Evolutionary conservation across 345 rosid species (phyloP), one percentile per base, ranked within the genome.

Genomic region (Atalantia buxifolia): DNA sequence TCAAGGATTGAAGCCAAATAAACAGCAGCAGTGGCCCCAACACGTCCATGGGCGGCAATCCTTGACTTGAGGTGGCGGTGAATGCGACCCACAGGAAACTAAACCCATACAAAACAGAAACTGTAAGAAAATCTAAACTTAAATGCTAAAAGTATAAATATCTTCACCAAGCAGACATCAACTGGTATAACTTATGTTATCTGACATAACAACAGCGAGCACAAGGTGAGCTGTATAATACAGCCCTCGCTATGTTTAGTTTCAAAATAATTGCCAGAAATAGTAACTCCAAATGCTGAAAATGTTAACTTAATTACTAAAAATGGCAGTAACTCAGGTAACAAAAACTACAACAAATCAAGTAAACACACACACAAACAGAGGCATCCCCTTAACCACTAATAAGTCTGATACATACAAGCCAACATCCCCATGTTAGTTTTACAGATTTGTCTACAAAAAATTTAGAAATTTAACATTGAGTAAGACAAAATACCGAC

Each of bases 21-120:
- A 9, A 92, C 95, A 24, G 93, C 93, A 40, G 95, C 95, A 8
- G 91, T 90, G 35, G 95, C 93, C n/a, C 95, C 95, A 24, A 92
- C 95, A 57, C 95, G 81, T 60, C 95, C 95, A 48, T 90, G 82
- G 6, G 93, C 85, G 16, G 93, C 66, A 66, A 80, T 82, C 71
- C 93, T 85, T 12, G 85, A 3, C 79, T 90, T 92, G 67, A 92
- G 89, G 59, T 90, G 95, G 25, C 95, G 93, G 57, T 90, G 95
- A 57, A 91, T 90, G 14, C 95, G 90, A 66, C 95, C 95, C 75
- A 91, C 95, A 3, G 93, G 95, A 71, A 90, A 91, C 95, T 92
- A 77, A 82, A 69, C 21, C 18, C 45, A 50, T 9, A 0, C 22
- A 36, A 55, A 74, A 69, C 21, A 40, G 30, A 28, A 8, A 16